A percentile compares a stretch with the other conserved stretches of the same genome.
These are phyloP conservation scores for Eurotiales sp. DNA, from an alignment of 2,329 filamentous ascomycete species.

Conservation along the genomic window DNA sequence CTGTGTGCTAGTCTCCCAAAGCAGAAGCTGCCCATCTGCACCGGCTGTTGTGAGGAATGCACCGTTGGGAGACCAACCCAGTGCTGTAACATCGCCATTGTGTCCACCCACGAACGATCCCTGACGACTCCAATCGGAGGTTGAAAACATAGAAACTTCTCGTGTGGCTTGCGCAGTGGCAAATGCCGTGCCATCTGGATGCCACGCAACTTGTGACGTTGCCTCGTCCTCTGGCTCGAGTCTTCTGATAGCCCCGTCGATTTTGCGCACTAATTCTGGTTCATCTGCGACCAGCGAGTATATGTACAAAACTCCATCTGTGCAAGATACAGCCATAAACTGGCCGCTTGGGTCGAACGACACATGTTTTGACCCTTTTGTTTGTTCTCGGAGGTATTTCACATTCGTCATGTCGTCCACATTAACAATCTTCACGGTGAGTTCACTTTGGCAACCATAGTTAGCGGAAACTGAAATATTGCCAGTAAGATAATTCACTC, in stretches of 20 bases:
- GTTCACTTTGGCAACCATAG: too few species aligned
- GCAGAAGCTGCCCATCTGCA: constrained; percentile 46
- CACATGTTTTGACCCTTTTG: constrained; percentile 84
- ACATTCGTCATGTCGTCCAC: constrained; percentile 73
- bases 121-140: constrained; percentile 84
- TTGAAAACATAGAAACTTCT: constrained; percentile 84
- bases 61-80: constrained; percentile 93
- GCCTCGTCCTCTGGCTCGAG: constrained; percentile 73
- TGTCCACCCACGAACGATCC: constrained; percentile 75
- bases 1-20: constrained; percentile 91
- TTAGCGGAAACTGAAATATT: too few species aligned
- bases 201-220: constrained; percentile 76
- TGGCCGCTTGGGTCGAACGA: constrained; percentile 79
- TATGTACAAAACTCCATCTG: constrained; percentile 83
- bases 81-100: constrained; percentile 75
- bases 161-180: constrained; percentile 76
- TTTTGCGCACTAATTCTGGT: constrained; percentile 74
- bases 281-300: constrained; percentile 77
- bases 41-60: constrained; percentile 69
- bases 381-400: constrained; percentile 76
- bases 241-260: constrained; percentile 79
- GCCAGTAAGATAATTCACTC: too few species aligned
- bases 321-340: constrained; percentile 75
- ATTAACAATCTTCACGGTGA: constrained; percentile 85
- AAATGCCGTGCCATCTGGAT: constrained; percentile 90